These are phyloP conservation scores for Hypoxylon cercidicola DNA, from an alignment of 495 filamentous ascomycete genomes.

Conservation along the genomic window DNA sequence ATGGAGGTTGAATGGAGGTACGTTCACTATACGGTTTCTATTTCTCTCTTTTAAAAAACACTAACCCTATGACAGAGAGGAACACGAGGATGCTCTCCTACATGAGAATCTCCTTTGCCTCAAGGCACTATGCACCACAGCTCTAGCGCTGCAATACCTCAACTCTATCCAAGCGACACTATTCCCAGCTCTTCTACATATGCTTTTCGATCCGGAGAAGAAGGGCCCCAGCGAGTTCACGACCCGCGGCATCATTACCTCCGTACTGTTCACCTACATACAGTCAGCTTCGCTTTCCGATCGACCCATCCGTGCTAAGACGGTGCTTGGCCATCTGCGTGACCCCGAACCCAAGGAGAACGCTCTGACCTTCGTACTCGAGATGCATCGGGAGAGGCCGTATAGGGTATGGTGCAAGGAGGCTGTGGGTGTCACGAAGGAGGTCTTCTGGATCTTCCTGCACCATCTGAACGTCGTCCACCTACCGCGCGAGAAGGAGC, in stretches of 20 bases:
- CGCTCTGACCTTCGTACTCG: constrained; percentile 83
- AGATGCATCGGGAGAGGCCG: constrained; percentile 86
- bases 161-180: constrained; percentile 78
- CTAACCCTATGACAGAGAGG: constrained; percentile 70
- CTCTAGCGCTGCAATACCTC: constrained; percentile 82
- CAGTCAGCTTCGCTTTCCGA: constrained; percentile 63
- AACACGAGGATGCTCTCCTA: constrained; percentile 92
- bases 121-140: constrained; percentile 94
- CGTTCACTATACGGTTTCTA: constrained; percentile 43
- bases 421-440: constrained; percentile 89
- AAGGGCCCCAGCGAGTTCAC: constrained; percentile 97
- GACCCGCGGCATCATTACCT: constrained; percentile 87
- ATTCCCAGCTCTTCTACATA: constrained; percentile 85
- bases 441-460: constrained; percentile 99
- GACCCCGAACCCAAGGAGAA: constrained; percentile 82
- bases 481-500: constrained; percentile 54
- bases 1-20: constrained; percentile 97
- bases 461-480: constrained; percentile 91
- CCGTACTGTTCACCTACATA: constrained; percentile 85
- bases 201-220: constrained; percentile 96
- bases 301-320: constrained; percentile 69
- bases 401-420: constrained; percentile 96
- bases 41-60: constrained; percentile 24
- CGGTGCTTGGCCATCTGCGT: constrained; percentile 79
- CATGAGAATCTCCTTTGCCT: constrained; percentile 94